A percentile compares a stretch with the other conserved stretches of the same genome.
Evolutionary conservation across 2,329 filamentous ascomycete species (phyloP).

Genomic region (Colletotrichum sp.): DNA sequence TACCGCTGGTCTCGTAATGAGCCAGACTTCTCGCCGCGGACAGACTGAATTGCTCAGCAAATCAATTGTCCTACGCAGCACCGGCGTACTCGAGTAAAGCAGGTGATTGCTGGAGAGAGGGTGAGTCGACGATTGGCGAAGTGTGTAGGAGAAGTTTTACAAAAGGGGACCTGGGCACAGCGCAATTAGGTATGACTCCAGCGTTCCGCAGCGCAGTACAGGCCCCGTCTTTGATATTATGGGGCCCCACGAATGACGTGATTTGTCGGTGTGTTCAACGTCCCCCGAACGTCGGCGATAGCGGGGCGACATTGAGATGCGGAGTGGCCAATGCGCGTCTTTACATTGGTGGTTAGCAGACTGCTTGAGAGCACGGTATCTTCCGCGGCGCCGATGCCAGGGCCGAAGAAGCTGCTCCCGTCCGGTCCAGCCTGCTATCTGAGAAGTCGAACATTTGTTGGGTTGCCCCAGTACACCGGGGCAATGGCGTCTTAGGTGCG

Average conservation of each 20-base stretch:
- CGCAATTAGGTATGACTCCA: slow-evolving; percentile 1
- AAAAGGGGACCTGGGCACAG: slow-evolving; percentile 15
- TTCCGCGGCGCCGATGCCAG: neutral
- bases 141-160: neutral
- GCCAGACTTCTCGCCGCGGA: slow-evolving; percentile 25
- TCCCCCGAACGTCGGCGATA: slow-evolving; percentile 17
- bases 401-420: neutral
- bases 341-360: neutral
- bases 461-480: neutral
- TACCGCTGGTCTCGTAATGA: slow-evolving; percentile 25
- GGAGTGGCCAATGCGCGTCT: neutral
- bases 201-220: neutral
- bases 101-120: neutral
- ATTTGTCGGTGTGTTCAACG: slow-evolving; percentile 12
- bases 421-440: neutral
- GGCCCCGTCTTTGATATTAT: neutral
- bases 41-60: slow-evolving; percentile 24
- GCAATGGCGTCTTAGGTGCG: neutral
- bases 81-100: slow-evolving; percentile 23
- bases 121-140: neutral
- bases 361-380: neutral
- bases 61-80: slow-evolving; percentile 22
- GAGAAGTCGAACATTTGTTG: neutral
- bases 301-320: neutral
- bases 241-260: slow-evolving; percentile 17